Evolutionary conservation across 2,329 filamentous ascomycete species (phyloP).

Genomic region (Metarhizium anisopliae): DNA sequence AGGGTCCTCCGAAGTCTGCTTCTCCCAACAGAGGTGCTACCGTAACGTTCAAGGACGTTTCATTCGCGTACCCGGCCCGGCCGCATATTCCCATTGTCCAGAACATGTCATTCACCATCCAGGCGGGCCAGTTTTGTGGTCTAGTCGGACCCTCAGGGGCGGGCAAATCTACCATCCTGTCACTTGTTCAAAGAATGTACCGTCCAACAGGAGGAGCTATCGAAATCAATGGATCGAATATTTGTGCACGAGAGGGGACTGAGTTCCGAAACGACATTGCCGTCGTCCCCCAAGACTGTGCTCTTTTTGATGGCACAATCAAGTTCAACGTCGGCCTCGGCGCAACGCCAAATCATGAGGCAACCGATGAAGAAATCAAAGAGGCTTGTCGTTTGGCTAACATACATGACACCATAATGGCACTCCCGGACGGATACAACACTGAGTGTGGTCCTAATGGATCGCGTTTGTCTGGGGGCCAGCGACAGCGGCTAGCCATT

Average conservation of each 20-base stretch:
- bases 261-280: constrained; percentile 44
- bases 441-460: constrained; percentile 64
- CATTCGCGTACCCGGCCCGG: constrained; percentile 57
- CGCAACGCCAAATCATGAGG: constrained; percentile 42
- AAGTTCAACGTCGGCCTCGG: constrained; percentile 48
- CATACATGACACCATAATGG: constrained; percentile 58
- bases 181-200: constrained; percentile 43
- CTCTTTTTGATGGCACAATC: constrained; percentile 48
- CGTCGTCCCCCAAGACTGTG: constrained; percentile 48
- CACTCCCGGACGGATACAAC: constrained; percentile 55
- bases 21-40: constrained; percentile 27
- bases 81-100: constrained; percentile 48
- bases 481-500: constrained; percentile 70
- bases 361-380: constrained; percentile 52
- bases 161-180: constrained; percentile 59
- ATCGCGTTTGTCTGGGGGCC: constrained; percentile 66
- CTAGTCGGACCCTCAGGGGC: constrained; percentile 58
- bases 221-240: constrained; percentile 36
- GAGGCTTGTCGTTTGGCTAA: constrained; percentile 59
- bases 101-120: constrained; percentile 45
- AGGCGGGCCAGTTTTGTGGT: constrained; percentile 51
- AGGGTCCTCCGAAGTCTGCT: constrained; percentile 14
- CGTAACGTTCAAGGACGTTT: constrained; percentile 48
- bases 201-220: constrained; percentile 30
- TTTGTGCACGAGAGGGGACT: constrained; percentile 30